phyloP scores from a whole-genome alignment of 2,329 filamentous ascomycete species.

The Emmonsia crescens region DNA sequence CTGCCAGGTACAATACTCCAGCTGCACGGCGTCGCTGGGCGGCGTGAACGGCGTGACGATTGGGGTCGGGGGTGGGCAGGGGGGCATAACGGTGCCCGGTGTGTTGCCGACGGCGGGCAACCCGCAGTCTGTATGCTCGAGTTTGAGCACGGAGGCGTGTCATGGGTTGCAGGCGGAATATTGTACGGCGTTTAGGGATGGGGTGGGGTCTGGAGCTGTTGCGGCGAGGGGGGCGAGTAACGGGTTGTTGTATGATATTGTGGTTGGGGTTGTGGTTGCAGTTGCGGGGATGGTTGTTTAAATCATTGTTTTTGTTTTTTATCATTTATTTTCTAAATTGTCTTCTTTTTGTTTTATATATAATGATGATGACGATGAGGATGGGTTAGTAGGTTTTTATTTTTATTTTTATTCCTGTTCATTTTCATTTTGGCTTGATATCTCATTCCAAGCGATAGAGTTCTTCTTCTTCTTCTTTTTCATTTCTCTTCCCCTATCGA shows the following conservation, averaged over 20 bases:
- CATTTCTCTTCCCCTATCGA: not conserved
- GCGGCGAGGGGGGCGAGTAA: conserved; percentile 16
- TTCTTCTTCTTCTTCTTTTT: not conserved
- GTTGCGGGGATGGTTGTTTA: conserved; percentile 36
- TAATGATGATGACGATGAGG: not conserved
- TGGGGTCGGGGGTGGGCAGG: conserved; percentile 35
- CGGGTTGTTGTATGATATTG: conserved; percentile 28
- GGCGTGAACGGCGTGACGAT: conserved; percentile 44
- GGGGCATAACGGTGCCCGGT: conserved; percentile 37
- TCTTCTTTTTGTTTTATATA: not conserved
- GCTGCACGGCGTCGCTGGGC: conserved; percentile 36
- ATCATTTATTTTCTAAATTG: conserved; percentile 1
- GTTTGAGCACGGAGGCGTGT: conserved; percentile 37
- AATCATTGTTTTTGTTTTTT: conserved; percentile 11
- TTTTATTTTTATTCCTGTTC: not conserved
- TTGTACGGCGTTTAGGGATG: conserved; percentile 31
- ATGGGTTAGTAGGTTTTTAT: not conserved
- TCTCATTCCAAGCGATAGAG: not conserved
- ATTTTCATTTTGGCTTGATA: not conserved
- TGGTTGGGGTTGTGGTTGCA: conserved; percentile 34
- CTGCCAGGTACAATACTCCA: conserved; percentile 39
- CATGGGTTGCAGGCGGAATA: conserved; percentile 39
- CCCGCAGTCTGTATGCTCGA: conserved; percentile 36
- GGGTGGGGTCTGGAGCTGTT: conserved; percentile 15
- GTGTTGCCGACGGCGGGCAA: conserved; percentile 29